phyloP scores from a whole-genome alignment of 1,284 basidiomycete genomes.

The Butyriboletus regius region DNA sequence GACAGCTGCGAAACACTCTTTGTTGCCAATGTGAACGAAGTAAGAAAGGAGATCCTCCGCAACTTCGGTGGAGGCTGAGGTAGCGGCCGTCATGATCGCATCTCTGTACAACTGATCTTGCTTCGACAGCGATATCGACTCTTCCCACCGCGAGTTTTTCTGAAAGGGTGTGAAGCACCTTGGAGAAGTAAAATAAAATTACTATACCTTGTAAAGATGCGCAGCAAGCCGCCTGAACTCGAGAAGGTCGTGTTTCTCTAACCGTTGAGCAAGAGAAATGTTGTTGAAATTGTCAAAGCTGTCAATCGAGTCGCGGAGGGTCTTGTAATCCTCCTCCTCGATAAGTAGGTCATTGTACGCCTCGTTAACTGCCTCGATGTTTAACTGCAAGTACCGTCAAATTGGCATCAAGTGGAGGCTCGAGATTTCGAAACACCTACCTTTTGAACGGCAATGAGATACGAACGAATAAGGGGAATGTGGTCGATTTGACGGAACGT shows the following conservation, averaged over 20 bases:
- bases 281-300: conserved; percentile 98
- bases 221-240: conserved; percentile 94
- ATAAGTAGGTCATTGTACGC: conserved; percentile 95
- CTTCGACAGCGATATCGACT: conserved; percentile 89
- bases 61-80: conserved; percentile 73
- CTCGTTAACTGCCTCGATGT: conserved; percentile 94
- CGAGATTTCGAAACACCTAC: conserved; percentile 39
- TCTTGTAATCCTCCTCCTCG: conserved; percentile 98
- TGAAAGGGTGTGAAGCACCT: conserved; percentile 27
- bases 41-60: conserved; percentile 90
- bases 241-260: conserved; percentile 87
- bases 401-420: not conserved
- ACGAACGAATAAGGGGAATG: conserved; percentile 89
- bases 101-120: conserved; percentile 95
- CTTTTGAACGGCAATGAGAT: conserved; percentile 93
- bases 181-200: not conserved
- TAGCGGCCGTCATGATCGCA: conserved; percentile 86
- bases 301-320: conserved; percentile 90
- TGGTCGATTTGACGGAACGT: conserved; percentile 95
- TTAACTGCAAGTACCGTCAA: conserved; percentile 51
- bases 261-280: conserved; percentile 73
- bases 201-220: conserved; percentile 80
- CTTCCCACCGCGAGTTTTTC: conserved; percentile 93
- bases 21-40: conserved; percentile 95
- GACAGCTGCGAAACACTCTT: conserved; percentile 90